Conservation (phyloP, 148 eudicot species). For the Amaranthus hypochondriacus region DNA sequence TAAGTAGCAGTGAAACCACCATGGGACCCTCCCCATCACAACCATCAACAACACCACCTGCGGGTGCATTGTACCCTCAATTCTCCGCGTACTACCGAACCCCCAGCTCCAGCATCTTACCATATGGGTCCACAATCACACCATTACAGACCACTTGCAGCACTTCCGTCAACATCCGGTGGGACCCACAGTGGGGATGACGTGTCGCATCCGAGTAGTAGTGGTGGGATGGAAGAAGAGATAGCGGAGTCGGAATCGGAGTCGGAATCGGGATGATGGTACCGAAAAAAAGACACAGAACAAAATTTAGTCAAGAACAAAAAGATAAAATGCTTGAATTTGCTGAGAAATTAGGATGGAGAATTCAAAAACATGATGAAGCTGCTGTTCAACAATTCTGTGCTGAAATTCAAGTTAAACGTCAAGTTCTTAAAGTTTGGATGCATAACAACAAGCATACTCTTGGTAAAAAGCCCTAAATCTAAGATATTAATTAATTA, state of each 20-base stretch:
- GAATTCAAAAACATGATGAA: constrained; percentile 51
- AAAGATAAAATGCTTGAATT: constrained; percentile 52
- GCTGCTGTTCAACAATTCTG: constrained; percentile 47
- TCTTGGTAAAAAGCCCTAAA: constrained; percentile 56
- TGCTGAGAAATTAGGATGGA: constrained; percentile 52
- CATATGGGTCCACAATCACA: constrained; percentile 34
- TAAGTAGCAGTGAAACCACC: background rate
- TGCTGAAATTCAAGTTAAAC: constrained; percentile 32
- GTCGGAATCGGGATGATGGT: constrained; percentile 18
- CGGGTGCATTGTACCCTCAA: constrained; percentile 26
- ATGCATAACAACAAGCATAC: constrained; percentile 66
- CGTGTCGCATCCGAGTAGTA: constrained; percentile 48
- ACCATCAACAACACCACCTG: background rate
- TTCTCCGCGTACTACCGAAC: constrained; percentile 33
- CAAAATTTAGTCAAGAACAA: constrained; percentile 42
- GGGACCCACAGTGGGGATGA: constrained; percentile 45
- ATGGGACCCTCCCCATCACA: background rate
- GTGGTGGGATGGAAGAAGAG: constrained; percentile 29
- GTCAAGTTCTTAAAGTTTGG: constrained; percentile 58
- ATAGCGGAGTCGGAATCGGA: constrained; percentile 21
- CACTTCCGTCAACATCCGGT: constrained; percentile 28
- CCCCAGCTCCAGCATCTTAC: constrained; percentile 4
- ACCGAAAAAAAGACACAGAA: constrained; percentile 36
- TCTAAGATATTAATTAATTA: background rate
- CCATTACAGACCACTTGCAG: constrained; percentile 28